Evolutionary conservation across 2,329 filamentous ascomycete species (phyloP), one percentile per base, ranked within the genome.

Genomic region (Pseudocercospora fuligena): DNA sequence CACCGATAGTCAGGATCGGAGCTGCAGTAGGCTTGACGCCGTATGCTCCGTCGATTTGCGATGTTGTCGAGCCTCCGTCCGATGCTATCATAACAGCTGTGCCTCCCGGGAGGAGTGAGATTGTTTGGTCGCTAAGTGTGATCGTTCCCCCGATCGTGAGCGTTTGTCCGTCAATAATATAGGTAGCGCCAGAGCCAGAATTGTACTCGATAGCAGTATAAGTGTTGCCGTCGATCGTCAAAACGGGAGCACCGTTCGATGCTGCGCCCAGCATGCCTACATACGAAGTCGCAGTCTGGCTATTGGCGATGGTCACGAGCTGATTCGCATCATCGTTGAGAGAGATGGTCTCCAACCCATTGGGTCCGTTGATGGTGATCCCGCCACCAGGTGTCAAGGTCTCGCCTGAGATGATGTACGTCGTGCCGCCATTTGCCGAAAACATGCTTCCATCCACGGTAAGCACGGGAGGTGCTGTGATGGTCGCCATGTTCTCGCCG

Each of bases 81-180:
- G 67, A 63, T 21, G 61, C 56, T 25, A 66, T 64, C 31, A 72
- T 36, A 36, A 72, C 46, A 8, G 70, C 66, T 29, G 71, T 76
- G 8, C 79, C 79, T 14, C 77, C 80, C 1, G 79, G 76, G 4
- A 69, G 51, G 16, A 78, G 72, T 8, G 73, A 71, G 46, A 81
- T 66, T 1, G 77, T 80, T 23, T 78, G 75, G 4, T 51, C 51
- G 33, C 74, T 73, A 31, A 76, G 61, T 11, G 69, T 69, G 43
- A 77, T 71, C 11, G 65, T 63, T 14, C 72, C 72, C 12, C 80
- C 81, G 0, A 81, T 78, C 0, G 77, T 80, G 5, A 83, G 75
- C 3, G 76, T 74, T 12, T 75, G 71, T 3, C 76, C 77, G 23
- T 73, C 74, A 47, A 83, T 78, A 0, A 78, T 36, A 65, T 80